These are phyloP conservation scores for Ilex paraguariensis DNA, from an alignment of 305 asterid genomes.

Conservation along the genomic window DNA sequence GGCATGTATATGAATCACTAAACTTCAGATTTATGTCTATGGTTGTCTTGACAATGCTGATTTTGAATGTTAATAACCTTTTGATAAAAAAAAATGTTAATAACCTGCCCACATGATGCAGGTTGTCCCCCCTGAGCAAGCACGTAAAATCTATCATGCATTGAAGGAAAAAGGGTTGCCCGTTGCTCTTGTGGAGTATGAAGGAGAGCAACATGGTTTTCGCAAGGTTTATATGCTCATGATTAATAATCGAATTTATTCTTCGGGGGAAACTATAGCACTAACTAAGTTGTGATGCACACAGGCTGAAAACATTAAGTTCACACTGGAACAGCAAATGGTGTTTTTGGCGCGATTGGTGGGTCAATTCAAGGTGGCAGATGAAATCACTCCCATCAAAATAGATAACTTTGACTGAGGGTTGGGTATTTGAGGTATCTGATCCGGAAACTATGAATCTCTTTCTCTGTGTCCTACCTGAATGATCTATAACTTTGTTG, in stretches of 20 bases:
- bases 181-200: conserved; percentile 82
- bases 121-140: conserved; percentile 85
- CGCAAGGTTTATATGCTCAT: conserved; percentile 52
- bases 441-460: too few species aligned
- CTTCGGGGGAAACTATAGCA: too few species aligned
- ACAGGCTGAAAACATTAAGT: conserved; percentile 90
- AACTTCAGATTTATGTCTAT: too few species aligned
- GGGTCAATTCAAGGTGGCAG: conserved; percentile 69
- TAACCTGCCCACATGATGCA: conserved; percentile 13
- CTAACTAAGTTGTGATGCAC: conserved; percentile 3
- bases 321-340: conserved; percentile 92
- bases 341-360: conserved; percentile 83
- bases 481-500: too few species aligned
- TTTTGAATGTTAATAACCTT: too few species aligned
- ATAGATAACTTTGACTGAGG: conserved; percentile 66
- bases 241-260: neutral
- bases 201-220: conserved; percentile 96
- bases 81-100: too few species aligned
- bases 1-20: too few species aligned
- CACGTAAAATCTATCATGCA: conserved; percentile 78
- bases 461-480: too few species aligned
- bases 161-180: conserved; percentile 81
- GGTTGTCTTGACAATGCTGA: too few species aligned
- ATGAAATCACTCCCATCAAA: conserved; percentile 68
- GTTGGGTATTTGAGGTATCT: neutral